These are phyloP conservation scores for Venturia aucupariae DNA, from an alignment of 2,329 filamentous ascomycete genomes.

Conservation along the genomic window DNA sequence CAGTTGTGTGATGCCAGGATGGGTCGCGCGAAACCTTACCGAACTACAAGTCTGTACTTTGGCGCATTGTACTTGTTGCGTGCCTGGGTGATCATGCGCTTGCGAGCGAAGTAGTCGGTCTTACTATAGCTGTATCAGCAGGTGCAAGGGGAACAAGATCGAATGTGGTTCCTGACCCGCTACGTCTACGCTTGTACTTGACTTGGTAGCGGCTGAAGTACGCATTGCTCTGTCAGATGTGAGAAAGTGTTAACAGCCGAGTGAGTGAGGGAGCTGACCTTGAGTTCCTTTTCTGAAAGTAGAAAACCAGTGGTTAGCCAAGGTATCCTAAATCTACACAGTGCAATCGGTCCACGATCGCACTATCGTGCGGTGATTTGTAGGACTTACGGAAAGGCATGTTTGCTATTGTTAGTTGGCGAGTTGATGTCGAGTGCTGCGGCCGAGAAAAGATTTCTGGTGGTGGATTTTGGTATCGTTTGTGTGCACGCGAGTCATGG, in stretches of 20 bases:
- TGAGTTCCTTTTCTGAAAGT: constrained; percentile 4
- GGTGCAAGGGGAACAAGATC: too few relatives aligned
- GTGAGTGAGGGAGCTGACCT: constrained; percentile 12
- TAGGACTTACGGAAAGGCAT: constrained; percentile 1
- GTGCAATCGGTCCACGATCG: not conserved
- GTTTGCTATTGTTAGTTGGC: not conserved
- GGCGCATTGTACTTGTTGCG: constrained; percentile 99
- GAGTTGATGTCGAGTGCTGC: not conserved
- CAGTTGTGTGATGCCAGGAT: not conserved
- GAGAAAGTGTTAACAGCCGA: not conserved
- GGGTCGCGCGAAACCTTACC: constrained; percentile 27
- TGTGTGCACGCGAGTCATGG: constrained; percentile 2
- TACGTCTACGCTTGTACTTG: constrained; percentile 95
- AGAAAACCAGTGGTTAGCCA: constrained; percentile 18
- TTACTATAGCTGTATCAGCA: too few relatives aligned
- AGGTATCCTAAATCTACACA: not conserved
- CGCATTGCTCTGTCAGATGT: constrained; percentile 17
- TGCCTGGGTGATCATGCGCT: constrained; percentile 98
- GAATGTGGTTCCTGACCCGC: constrained; percentile 42
- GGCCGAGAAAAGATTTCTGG: not conserved
- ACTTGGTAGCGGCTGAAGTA: constrained; percentile 84
- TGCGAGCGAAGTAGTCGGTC: constrained; percentile 99
- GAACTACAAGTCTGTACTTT: constrained; percentile 99
- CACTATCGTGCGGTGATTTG: constrained; percentile 3
- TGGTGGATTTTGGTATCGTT: not conserved